phyloP scores from a whole-genome alignment of 768 basidiomycete species.

The Leccinum arenicola region DNA sequence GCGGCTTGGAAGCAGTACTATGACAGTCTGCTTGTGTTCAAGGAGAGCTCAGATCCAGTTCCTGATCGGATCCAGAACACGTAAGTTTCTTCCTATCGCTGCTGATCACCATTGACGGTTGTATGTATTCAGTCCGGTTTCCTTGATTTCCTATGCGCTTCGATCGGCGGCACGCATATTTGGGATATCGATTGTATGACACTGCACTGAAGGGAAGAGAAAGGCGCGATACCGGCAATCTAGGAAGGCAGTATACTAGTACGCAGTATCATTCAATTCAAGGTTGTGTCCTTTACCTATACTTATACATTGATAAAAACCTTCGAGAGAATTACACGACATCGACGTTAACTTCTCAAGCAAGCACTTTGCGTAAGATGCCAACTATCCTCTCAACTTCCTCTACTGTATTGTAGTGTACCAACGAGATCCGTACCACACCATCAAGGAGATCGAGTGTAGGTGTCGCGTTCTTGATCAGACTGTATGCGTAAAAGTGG shows the following conservation, averaged over 20 bases:
- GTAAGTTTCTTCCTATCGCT: conserved; percentile 18
- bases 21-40: conserved; percentile 37
- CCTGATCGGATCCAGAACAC: conserved; percentile 41
- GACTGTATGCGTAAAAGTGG: conserved; percentile 73
- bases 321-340: neutral
- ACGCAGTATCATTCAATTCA: too few relatives aligned
- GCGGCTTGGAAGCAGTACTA: conserved; percentile 48
- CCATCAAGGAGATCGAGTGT: conserved; percentile 61
- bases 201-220: too few relatives aligned
- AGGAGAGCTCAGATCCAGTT: conserved; percentile 39
- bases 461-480: conserved; percentile 51
- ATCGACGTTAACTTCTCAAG: conserved; percentile 1
- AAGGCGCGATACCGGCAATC: too few relatives aligned
- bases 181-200: too few relatives aligned
- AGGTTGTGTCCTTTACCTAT: too few relatives aligned
- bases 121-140: too few relatives aligned
- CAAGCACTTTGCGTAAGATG: conserved; percentile 51
- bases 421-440: conserved; percentile 71
- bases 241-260: too few relatives aligned
- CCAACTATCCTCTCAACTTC: conserved; percentile 63
- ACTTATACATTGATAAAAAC: too few relatives aligned
- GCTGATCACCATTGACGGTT: too few relatives aligned
- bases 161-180: too few relatives aligned
- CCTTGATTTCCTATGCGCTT: too few relatives aligned
- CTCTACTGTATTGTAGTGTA: conserved; percentile 76